A percentile compares a stretch with the other conserved stretches of the same genome.
phyloP scores from a whole-genome alignment of 2,329 filamentous ascomycete genomes.

The Fusarium veterinarium region DNA sequence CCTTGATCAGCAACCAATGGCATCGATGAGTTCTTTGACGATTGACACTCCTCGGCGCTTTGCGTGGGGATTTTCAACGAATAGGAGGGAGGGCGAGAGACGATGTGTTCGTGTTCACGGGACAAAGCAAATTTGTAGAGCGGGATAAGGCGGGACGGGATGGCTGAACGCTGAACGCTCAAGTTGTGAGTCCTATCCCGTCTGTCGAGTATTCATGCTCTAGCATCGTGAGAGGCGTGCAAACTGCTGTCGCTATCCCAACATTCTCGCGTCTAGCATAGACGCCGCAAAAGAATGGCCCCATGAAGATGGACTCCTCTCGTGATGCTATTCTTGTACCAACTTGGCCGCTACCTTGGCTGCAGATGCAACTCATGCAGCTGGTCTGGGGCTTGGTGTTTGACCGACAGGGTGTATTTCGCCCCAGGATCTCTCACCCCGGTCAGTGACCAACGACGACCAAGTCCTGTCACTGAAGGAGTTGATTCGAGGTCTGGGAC shows the following conservation, averaged over 20 bases:
- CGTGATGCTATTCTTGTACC: conserved; percentile 39
- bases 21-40: conserved; percentile 11
- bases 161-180: conserved; percentile 2
- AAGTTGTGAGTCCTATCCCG: background rate
- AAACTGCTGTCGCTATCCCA: background rate
- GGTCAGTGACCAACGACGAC: conserved; percentile 23
- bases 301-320: conserved; percentile 3
- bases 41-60: conserved; percentile 40
- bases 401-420: conserved; percentile 22
- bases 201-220: background rate
- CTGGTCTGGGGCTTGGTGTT: conserved; percentile 34
- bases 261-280: conserved; percentile 33
- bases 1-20: conserved; percentile 33
- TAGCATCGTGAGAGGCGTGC: conserved; percentile 1
- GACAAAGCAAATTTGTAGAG: conserved; percentile 29
- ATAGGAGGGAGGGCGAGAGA: conserved; percentile 24
- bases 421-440: conserved; percentile 27
- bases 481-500: conserved; percentile 30
- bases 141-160: conserved; percentile 20
- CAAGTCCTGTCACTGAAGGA: conserved; percentile 8
- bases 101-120: background rate
- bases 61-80: conserved; percentile 35
- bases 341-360: conserved; percentile 16
- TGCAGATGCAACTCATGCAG: conserved; percentile 34
- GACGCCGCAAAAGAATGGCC: conserved; percentile 21